phyloP scores from a whole-genome alignment of 352 stramenopile genomes.

The Globisporangium ultimum region DNA sequence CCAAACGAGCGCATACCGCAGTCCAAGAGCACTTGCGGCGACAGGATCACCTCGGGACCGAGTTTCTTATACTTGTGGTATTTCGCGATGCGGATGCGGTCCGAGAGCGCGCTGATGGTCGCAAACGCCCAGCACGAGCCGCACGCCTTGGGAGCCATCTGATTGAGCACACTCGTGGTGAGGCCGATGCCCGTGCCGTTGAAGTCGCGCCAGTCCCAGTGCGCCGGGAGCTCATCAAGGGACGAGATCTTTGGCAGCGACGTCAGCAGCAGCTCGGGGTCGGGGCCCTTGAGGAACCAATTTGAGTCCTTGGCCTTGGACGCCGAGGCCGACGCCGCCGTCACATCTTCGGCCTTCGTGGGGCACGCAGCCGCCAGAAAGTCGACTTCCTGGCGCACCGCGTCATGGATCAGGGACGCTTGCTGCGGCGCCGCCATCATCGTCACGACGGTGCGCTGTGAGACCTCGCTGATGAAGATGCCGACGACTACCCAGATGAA shows the following conservation, averaged over 20 bases:
- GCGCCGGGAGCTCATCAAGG: conserved; percentile 52
- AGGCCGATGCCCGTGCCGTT: conserved; percentile 75
- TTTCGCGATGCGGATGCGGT: conserved; percentile 69
- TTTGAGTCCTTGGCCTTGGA: conserved; percentile 32
- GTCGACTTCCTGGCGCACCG: conserved; percentile 48
- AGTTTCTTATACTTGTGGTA: conserved; percentile 59
- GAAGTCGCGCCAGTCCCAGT: conserved; percentile 82
- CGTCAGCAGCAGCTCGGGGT: conserved; percentile 53
- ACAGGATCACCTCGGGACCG: conserved; percentile 58
- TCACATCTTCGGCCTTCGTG: conserved; percentile 3
- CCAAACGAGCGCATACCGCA: conserved; percentile 81
- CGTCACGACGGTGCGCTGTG: conserved; percentile 13
- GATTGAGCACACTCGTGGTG: conserved; percentile 71
- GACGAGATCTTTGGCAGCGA: conserved; percentile 40
- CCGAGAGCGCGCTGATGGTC: conserved; percentile 66
- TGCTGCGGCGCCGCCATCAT: conserved; percentile 2
- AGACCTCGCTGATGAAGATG: conserved; percentile 32
- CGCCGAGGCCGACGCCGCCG: neutral
- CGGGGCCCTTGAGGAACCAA: conserved; percentile 64
- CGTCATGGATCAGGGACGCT: conserved; percentile 35
- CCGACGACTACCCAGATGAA: conserved; percentile 53
- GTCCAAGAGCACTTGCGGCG: conserved; percentile 65
- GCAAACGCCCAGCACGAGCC: conserved; percentile 80
- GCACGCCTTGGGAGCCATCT: conserved; percentile 75
- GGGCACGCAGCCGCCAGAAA: conserved; percentile 35